Evolutionary conservation across 768 basidiomycete species (phyloP).

Genomic region (Hortiboletus campestris): DNA sequence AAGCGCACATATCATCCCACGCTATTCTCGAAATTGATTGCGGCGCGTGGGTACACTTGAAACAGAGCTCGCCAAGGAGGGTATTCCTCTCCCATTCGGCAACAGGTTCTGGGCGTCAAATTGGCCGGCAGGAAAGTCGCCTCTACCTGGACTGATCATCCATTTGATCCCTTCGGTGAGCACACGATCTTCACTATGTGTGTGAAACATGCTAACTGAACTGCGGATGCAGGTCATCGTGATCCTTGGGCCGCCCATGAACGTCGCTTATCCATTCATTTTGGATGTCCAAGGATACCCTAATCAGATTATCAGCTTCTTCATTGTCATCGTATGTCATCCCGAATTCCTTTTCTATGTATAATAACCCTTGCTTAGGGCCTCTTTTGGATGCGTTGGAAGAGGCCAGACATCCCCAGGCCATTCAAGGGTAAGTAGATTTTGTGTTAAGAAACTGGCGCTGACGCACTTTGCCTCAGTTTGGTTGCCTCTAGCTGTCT

Average conservation of each 20-base stretch:
- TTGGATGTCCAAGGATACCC: constrained; percentile 52
- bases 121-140: constrained; percentile 56
- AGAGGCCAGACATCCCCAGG: constrained; percentile 43
- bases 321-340: constrained; percentile 46
- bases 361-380: constrained; percentile 34
- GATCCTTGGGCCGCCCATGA: constrained; percentile 51
- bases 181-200: neutral
- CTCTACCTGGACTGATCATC: constrained; percentile 52
- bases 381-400: constrained; percentile 56
- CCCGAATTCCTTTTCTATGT: constrained; percentile 26
- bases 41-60: neutral
- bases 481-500: constrained; percentile 54
- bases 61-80: constrained; percentile 58
- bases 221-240: constrained; percentile 41
- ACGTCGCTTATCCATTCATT: constrained; percentile 58
- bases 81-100: constrained; percentile 58
- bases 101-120: constrained; percentile 61
- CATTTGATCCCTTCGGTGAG: constrained; percentile 52
- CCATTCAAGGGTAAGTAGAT: constrained; percentile 49
- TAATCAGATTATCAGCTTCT: constrained; percentile 52
- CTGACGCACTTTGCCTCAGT: constrained; percentile 30
- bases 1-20: neutral
- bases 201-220: neutral
- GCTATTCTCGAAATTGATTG: neutral
- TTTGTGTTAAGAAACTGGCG: neutral